Evolutionary conservation across 805 yeast species (phyloP).

Genomic region (Huiozyma sinensis): DNA sequence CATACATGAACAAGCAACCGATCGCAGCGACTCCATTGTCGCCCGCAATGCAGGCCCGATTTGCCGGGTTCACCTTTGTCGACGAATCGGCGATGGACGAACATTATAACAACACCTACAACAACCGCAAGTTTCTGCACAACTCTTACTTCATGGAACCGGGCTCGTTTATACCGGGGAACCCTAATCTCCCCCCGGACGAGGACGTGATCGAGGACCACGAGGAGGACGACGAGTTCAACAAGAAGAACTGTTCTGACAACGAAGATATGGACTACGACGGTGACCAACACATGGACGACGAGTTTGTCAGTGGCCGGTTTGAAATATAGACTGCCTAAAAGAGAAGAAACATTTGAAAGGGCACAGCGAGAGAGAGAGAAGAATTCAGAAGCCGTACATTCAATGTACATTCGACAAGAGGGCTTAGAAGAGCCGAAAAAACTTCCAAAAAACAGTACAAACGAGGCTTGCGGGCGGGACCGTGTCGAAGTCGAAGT

Average conservation of each 20-base stretch:
- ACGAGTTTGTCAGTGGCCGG: conserved; percentile 81
- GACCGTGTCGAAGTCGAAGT: too few relatives aligned
- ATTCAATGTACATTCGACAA: too few relatives aligned
- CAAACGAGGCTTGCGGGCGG: too few relatives aligned
- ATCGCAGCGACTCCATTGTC: conserved; percentile 58
- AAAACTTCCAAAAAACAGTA: too few relatives aligned
- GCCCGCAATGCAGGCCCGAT: conserved; percentile 92
- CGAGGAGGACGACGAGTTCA: conserved; percentile 1
- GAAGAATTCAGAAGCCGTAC: too few relatives aligned
- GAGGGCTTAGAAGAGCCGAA: too few relatives aligned
- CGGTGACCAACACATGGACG: conserved; percentile 56
- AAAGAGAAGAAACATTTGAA: too few relatives aligned
- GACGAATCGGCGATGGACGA: conserved; percentile 91
- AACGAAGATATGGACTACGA: conserved; percentile 30
- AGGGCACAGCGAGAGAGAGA: too few relatives aligned
- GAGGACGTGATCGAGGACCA: conserved; percentile 61
- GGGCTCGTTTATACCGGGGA: conserved; percentile 70
- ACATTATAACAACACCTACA: conserved; percentile 41
- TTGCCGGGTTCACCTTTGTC: conserved; percentile 93
- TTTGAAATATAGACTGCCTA: conserved; percentile 45
- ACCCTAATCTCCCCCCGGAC: conserved; percentile 70
- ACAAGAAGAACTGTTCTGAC: conserved; percentile 32
- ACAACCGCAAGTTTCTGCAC: conserved; percentile 26
- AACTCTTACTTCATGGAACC: conserved; percentile 37
- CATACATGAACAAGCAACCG: conserved; percentile 56